Base-by-base conservation (phyloP, 2,329 filamentous ascomycete genomes). In the Stagonosporopsis cucurbitacearum region DNA sequence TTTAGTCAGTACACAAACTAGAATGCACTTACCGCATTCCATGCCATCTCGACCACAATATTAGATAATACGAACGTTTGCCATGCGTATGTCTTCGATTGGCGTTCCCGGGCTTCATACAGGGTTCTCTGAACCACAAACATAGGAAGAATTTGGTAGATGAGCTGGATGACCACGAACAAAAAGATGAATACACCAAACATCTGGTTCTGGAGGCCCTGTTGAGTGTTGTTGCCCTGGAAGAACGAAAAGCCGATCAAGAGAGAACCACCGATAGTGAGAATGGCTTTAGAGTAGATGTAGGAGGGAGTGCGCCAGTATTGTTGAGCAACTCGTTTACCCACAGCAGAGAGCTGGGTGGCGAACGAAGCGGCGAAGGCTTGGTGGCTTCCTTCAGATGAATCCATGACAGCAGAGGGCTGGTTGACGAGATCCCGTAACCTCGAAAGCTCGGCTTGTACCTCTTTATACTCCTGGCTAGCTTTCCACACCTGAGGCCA, bases 11-110 rank as follows among this genome's bases (percentile, higher is more conserved):
- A 0, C 11, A 6, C 33, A 4, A 17, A 22, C n/a, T n/a, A 7
- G 88, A 3, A 93, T 20, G 28, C 2, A 89, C 84, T 41, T 80
- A 57, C 40, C 74, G 80, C 68, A 75, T 81, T 39, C 85, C 80
- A 2, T 68, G 74, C 48, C 74, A 91, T 80, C 68, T 92, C 89
- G 41, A 89, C 87, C 1, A 88, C 49, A 52, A 92, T 84, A 67
- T 90, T 90, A 64, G 87, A 84, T 3, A 88, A 75, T 65, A 92
- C 82, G 73, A 92, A 92, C 1, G 82, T 86, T 64, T 86, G 82
- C 89, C 89, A 92, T 0, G 86, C 89, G 76, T 92, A 92, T 0
- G 86, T 81, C 66, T 90, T 90, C 68, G 82, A 85, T 0, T 87
- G 82, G 1, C 83, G 77, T 63, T 87, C 84, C 42, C 84, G 82